Percentiles rank a stretch among this genome's conserved stretches.
These are phyloP conservation scores for Diaporthe citriasiana DNA, from an alignment of 2,329 filamentous ascomycete species.

Conservation along the genomic window DNA sequence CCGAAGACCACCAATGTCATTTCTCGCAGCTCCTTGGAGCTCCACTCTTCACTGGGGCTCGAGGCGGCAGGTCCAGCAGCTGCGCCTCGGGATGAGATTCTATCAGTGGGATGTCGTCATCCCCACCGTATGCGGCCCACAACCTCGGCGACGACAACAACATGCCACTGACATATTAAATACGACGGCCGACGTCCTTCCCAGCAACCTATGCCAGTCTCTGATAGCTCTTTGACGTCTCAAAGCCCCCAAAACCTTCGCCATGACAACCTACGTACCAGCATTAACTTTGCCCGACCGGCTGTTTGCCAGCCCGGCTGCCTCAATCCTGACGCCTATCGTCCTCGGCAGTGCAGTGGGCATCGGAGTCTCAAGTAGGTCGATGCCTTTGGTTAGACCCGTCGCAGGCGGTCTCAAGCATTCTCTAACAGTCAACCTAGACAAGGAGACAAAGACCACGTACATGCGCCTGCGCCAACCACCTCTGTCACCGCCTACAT, in stretches of 20 bases:
- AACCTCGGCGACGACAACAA: conserved; percentile 1
- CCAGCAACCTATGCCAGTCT: not conserved
- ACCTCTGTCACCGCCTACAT: conserved; percentile 72
- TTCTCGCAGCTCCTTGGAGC: conserved; percentile 7
- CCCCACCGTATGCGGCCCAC: not conserved
- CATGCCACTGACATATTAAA: conserved; percentile 12
- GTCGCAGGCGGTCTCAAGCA: conserved; percentile 15
- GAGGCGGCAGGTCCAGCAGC: conserved; percentile 20
- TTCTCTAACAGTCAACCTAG: conserved; percentile 13
- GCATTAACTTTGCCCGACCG: conserved; percentile 80
- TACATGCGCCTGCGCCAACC: conserved; percentile 79
- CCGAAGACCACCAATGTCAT: not conserved
- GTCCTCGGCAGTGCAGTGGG: conserved; percentile 80
- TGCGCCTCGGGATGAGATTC: not conserved
- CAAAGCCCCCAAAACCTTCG: conserved; percentile 45
- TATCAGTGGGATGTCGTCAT: conserved; percentile 13
- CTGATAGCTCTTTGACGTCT: not conserved
- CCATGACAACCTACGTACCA: conserved; percentile 84
- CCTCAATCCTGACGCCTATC: conserved; percentile 82
- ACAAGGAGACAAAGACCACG: conserved; percentile 66
- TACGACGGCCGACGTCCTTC: not conserved
- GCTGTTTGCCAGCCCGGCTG: conserved; percentile 79
- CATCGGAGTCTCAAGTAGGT: conserved; percentile 75
- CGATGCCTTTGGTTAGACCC: not conserved
- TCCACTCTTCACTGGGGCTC: not conserved